Evolutionary conservation across 345 rosid genomes (phyloP), one percentile per base, ranked within the genome.

Genomic region (Eucalyptus globulus): DNA sequence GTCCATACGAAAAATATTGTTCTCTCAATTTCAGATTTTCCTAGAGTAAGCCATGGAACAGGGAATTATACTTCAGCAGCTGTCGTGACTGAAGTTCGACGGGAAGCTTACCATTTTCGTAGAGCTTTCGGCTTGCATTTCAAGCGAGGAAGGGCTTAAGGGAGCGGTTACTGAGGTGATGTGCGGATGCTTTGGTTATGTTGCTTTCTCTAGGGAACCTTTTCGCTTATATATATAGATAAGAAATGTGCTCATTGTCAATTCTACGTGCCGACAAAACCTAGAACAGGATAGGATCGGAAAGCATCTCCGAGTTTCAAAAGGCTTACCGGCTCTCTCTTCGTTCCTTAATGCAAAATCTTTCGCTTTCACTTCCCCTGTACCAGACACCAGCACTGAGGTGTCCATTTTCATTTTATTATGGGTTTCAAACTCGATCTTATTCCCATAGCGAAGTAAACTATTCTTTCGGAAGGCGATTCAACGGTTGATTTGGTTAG

Each of bases 241-340:
- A 45, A 27, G 88, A 24, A 40, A 86, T 45, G 60, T 7, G 87
- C 69, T 11, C 8, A n/a, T 65, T 65, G 47, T 21, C 47, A 11
- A 53, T 58, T 44, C 40, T 9, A 58, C 86, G 51, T n/a, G 43
- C 58, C n/a, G 87, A 24, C 72, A 87, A 88, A 29, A 47, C 83
- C 27, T 76, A 44, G 51, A 69, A 27, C 45, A 14, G 86, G 47
- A 90, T 86, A 91, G 93, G 87, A 91, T 92, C 91, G 60, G 49
- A 72, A 45, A 91, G 92, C 91, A 80, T 87, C 86, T 86, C 49
- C 31, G 86, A 10, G 27, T 88, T 47, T 88, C 86, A 76, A 50
- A 43, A 86, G 40, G 87, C 34, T 72, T 26, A 11, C 37, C 27
- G 83, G 80, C 43, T 87, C 60, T 37, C 29, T 86, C 44, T 65